These are phyloP conservation scores for Globisporangium rhizosaccharum DNA, from an alignment of 352 stramenopile species.

Conservation along the genomic window DNA sequence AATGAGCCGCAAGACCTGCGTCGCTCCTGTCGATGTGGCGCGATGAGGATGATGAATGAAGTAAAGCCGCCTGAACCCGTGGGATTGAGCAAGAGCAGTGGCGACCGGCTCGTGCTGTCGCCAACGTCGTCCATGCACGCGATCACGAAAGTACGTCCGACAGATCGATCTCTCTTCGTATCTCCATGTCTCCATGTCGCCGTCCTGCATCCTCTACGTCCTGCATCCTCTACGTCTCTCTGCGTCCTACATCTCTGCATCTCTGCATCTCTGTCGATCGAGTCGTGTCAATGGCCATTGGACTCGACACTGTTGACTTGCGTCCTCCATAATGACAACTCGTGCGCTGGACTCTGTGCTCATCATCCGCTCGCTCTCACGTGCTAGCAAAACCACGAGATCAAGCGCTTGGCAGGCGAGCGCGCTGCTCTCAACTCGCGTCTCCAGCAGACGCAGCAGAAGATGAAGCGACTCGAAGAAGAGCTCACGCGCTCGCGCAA, in stretches of 20 bases:
- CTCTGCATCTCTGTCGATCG: not conserved
- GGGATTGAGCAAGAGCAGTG: constrained; percentile 10
- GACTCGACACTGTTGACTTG: no score
- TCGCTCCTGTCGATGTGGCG: no score
- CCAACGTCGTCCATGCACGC: constrained; percentile 11
- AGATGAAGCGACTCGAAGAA: constrained; percentile 48
- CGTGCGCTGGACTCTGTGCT: no score
- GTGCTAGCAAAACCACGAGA: constrained; percentile 44
- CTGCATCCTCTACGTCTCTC: not conserved
- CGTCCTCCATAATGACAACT: no score
- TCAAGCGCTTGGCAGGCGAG: constrained; percentile 45
- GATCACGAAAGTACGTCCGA: constrained; percentile 20
- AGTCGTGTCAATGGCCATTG: no score
- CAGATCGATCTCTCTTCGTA: not conserved
- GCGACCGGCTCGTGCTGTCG: constrained; percentile 8
- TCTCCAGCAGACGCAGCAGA: constrained; percentile 47
- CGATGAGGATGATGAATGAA: no score
- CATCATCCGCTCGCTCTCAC: constrained; percentile 1
- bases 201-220: not conserved
- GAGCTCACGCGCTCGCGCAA: constrained; percentile 46
- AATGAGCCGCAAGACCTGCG: no score
- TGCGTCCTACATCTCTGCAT: not conserved
- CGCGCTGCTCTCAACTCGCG: constrained; percentile 36
- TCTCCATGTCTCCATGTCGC: not conserved
- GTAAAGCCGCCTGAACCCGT: not conserved